Percentiles rank a stretch among this genome's conserved stretches.
These are phyloP conservation scores for Sugiyamaella qingdaonensis DNA, from an alignment of 805 yeast genomes.

Conservation along the genomic window DNA sequence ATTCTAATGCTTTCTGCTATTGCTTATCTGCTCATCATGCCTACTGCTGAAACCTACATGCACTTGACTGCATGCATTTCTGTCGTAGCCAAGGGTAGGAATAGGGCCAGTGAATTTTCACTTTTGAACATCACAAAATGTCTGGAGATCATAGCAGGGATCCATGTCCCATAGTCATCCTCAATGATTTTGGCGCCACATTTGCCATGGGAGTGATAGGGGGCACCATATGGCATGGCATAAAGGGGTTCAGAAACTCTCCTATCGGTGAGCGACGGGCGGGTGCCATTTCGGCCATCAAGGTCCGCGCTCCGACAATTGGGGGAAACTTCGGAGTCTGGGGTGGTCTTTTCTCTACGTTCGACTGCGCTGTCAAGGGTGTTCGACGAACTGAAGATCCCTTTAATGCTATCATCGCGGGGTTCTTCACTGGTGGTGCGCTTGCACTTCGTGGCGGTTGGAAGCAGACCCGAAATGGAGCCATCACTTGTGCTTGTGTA, in stretches of 20 bases:
- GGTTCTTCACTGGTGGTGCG: constrained; percentile 97
- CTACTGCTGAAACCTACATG: no score
- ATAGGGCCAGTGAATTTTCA: not conserved
- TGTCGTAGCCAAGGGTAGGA: no score
- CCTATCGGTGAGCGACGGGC: constrained; percentile 90
- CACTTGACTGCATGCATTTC: no score
- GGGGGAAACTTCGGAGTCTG: constrained; percentile 99
- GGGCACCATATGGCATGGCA: constrained; percentile 98
- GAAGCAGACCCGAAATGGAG: constrained; percentile 93
- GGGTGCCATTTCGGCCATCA: constrained; percentile 86
- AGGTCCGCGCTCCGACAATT: constrained; percentile 95
- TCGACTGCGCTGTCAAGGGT: constrained; percentile 93
- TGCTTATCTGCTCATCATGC: no score
- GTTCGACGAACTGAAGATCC: constrained; percentile 98
- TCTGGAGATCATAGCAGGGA: constrained; percentile 98
- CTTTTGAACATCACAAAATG: constrained; percentile 4
- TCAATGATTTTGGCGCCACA: constrained; percentile 98
- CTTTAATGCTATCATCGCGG: constrained; percentile 96
- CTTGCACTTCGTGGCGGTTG: constrained; percentile 98
- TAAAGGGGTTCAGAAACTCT: constrained; percentile 96
- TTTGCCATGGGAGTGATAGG: constrained; percentile 98
- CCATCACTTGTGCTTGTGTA: constrained; percentile 95
- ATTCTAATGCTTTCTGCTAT: no score
- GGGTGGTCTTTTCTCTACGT: constrained; percentile 97
- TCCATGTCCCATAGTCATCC: constrained; percentile 95